Percentiles rank a stretch among this genome's conserved stretches.
Evolutionary conservation across 2,329 filamentous ascomycete genomes (phyloP).

Genomic region (Herpotrichia juniperi): DNA sequence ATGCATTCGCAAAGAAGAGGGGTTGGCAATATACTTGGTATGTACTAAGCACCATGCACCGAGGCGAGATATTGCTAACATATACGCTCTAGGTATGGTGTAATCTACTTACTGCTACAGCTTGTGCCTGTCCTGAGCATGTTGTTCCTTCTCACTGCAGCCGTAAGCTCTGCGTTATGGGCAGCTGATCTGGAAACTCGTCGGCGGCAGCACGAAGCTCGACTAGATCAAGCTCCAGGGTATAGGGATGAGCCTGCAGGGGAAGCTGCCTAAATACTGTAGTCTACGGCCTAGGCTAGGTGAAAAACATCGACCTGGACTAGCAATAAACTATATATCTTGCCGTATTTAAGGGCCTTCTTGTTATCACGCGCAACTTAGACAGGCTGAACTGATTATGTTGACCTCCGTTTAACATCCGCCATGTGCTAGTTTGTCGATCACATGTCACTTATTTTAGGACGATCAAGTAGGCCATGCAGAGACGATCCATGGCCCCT

Average conservation of each 20-base stretch:
- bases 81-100: slow-evolving; percentile 69
- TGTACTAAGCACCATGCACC: not conserved
- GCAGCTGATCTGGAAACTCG: slow-evolving; percentile 72
- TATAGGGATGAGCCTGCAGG: slow-evolving; percentile 39
- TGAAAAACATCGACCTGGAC: too few relatives aligned
- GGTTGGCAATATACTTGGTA: slow-evolving; percentile 86
- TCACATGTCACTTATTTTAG: too few relatives aligned
- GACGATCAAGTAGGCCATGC: too few relatives aligned
- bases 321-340: too few relatives aligned
- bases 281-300: too few relatives aligned
- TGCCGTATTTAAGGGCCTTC: too few relatives aligned
- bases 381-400: too few relatives aligned
- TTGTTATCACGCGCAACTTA: too few relatives aligned
- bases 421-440: too few relatives aligned
- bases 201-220: slow-evolving; percentile 32
- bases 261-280: slow-evolving; percentile 1
- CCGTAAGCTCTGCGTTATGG: slow-evolving; percentile 86
- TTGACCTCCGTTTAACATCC: too few relatives aligned
- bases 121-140: slow-evolving; percentile 92
- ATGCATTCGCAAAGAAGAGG: slow-evolving; percentile 69
- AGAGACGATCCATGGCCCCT: too few relatives aligned
- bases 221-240: slow-evolving; percentile 18
- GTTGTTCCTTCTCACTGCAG: slow-evolving; percentile 88
- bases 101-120: slow-evolving; percentile 80
- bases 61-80: not conserved